Evolutionary conservation across 805 yeast species (phyloP).

Genomic region (Barnettozyma californica): DNA sequence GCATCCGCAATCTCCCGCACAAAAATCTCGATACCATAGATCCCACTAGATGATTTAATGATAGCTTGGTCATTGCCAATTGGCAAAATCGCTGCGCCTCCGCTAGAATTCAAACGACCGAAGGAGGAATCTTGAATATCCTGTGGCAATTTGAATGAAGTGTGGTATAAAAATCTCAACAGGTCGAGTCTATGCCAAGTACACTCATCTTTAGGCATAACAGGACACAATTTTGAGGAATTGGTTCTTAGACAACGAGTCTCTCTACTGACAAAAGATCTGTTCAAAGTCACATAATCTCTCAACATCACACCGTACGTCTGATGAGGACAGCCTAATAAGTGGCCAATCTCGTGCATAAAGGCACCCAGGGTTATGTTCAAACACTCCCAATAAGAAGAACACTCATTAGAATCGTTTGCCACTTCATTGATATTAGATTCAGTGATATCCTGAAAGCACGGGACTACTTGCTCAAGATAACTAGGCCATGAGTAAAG

Average conservation of each 20-base stretch:
- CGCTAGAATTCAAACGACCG: constrained; percentile 21
- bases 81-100: constrained; percentile 42
- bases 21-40: constrained; percentile 65
- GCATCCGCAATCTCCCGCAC: constrained; percentile 41
- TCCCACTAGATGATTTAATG: constrained; percentile 56
- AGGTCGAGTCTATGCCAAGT: constrained; percentile 85
- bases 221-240: constrained; percentile 42
- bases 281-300: constrained; percentile 73
- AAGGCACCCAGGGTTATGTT: constrained; percentile 89
- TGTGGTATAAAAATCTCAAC: constrained; percentile 74
- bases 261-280: constrained; percentile 78
- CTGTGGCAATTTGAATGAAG: constrained; percentile 64
- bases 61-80: constrained; percentile 39
- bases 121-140: constrained; percentile 49
- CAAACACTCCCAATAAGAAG: constrained; percentile 85
- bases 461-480: constrained; percentile 61
- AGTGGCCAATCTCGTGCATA: constrained; percentile 92
- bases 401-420: constrained; percentile 80
- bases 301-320: constrained; percentile 86
- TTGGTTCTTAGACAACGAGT: constrained; percentile 47
- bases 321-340: constrained; percentile 89
- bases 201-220: constrained; percentile 60
- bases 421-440: constrained; percentile 71
- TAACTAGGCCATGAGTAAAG: constrained; percentile 88
- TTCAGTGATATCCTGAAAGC: constrained; percentile 68